phyloP scores from a whole-genome alignment of 2,329 filamentous ascomycete genomes.

The Karstenula rhodostoma region DNA sequence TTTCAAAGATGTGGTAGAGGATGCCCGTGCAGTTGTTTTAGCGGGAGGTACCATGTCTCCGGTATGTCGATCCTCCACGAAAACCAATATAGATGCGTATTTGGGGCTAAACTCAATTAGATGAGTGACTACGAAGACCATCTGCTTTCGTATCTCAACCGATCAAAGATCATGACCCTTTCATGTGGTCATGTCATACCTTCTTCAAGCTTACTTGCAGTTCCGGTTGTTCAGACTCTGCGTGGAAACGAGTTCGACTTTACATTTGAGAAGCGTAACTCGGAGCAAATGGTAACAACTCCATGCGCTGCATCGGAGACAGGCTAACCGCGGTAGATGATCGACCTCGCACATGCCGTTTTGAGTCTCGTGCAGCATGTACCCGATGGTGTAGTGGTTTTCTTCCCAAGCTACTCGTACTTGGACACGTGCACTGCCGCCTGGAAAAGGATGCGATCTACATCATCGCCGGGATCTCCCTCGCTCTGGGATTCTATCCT shows the following conservation, averaged over 20 bases:
- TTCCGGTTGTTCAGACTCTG: slow-evolving; percentile 67
- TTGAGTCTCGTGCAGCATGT: slow-evolving; percentile 75
- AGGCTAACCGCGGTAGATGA: slow-evolving; percentile 55
- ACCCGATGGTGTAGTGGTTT: slow-evolving; percentile 89
- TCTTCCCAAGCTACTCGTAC: slow-evolving; percentile 96
- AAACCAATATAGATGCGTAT: not conserved
- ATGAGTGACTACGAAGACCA: slow-evolving; percentile 90
- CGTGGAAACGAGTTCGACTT: slow-evolving; percentile 76
- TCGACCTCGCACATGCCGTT: slow-evolving; percentile 77
- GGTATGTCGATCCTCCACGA: slow-evolving; percentile 47
- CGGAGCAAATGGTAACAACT: slow-evolving; percentile 65
- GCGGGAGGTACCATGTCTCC: slow-evolving; percentile 98
- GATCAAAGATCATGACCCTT: slow-evolving; percentile 74
- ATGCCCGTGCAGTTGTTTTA: slow-evolving; percentile 85
- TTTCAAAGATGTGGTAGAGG: slow-evolving; percentile 85
- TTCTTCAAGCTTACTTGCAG: slow-evolving; percentile 78
- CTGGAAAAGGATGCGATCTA: slow-evolving; percentile 49
- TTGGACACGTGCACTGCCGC: slow-evolving; percentile 71
- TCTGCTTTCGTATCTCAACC: slow-evolving; percentile 77
- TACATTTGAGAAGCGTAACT: slow-evolving; percentile 79
- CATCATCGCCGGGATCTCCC: slow-evolving; percentile 6
- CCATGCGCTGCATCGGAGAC: not conserved
- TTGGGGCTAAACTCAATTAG: slow-evolving; percentile 35
- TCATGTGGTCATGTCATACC: slow-evolving; percentile 97
- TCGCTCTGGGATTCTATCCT: slow-evolving; percentile 65